Conservation (phyloP, 2,329 filamentous ascomycete genomes). For the Cercospora nicotianae region DNA sequence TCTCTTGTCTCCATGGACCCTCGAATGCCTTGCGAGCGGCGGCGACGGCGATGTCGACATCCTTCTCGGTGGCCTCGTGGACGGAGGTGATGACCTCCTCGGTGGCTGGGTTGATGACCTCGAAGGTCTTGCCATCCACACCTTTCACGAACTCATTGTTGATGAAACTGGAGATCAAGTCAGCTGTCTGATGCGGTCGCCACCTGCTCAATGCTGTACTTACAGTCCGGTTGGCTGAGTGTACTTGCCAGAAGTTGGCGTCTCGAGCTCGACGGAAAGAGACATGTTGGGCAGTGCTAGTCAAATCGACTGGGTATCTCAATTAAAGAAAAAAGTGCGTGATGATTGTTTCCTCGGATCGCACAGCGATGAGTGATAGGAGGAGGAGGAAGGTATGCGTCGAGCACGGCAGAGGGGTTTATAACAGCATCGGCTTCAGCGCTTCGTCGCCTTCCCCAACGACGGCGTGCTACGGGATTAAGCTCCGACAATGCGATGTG, state of each 20-base stretch:
- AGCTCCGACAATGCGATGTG: constrained; percentile 23
- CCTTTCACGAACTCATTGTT: constrained; percentile 87
- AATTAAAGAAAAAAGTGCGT: constrained; percentile 16
- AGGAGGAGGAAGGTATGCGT: constrained; percentile 9
- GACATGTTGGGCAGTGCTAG: constrained; percentile 32
- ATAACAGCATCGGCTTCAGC: constrained; percentile 8
- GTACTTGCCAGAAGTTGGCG: constrained; percentile 63
- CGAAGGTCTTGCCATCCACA: constrained; percentile 85
- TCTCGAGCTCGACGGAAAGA: constrained; percentile 64
- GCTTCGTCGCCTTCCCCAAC: constrained; percentile 1
- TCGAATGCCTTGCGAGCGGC: constrained; percentile 87
- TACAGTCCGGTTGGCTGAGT: constrained; percentile 56
- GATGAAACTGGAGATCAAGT: constrained; percentile 65
- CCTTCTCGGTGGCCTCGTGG: constrained; percentile 83
- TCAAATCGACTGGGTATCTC: constrained; percentile 26
- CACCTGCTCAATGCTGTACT: constrained; percentile 34
- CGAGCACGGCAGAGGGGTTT: constrained; percentile 28
- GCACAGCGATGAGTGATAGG: constrained; percentile 26
- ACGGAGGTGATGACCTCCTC: constrained; percentile 84
- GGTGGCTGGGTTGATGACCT: constrained; percentile 84
- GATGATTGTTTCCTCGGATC: constrained; percentile 20
- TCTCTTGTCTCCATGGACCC: constrained; percentile 64
- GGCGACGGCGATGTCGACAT: constrained; percentile 74
- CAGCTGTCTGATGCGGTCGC: not conserved
- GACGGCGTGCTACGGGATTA: constrained; percentile 8